Evolutionary conservation across 495 filamentous ascomycete species (phyloP).

Genomic region (Hamigera avellanea): DNA sequence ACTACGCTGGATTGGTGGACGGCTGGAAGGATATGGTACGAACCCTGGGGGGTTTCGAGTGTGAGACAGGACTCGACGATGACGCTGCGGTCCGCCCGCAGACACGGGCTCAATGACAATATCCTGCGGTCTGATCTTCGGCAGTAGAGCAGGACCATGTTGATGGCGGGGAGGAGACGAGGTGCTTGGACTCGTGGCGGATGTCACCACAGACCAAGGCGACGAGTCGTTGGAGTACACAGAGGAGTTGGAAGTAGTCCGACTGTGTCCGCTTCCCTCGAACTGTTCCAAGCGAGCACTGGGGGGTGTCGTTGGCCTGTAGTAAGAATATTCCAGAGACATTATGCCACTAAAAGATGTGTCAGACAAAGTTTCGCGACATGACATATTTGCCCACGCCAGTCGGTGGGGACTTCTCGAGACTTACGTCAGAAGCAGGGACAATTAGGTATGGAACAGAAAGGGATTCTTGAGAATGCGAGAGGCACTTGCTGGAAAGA

Average conservation of each 20-base stretch:
- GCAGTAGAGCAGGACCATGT: constrained; percentile 70
- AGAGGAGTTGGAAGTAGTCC: constrained; percentile 35
- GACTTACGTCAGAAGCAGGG: neutral
- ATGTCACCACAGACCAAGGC: constrained; percentile 63
- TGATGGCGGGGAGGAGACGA: constrained; percentile 62
- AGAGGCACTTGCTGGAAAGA: constrained; percentile 4
- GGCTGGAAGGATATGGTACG: constrained; percentile 25
- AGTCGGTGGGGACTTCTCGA: too few species aligned
- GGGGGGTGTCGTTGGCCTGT: constrained; percentile 37
- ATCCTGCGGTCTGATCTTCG: constrained; percentile 80
- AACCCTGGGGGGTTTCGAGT: constrained; percentile 40
- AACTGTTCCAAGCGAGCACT: constrained; percentile 19
- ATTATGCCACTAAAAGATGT: constrained; percentile 17
- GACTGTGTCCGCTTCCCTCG: constrained; percentile 26
- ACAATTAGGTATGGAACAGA: constrained; percentile 1
- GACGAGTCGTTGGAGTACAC: constrained; percentile 59
- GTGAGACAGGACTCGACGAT: constrained; percentile 45
- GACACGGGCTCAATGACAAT: constrained; percentile 52
- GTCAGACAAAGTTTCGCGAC: too few species aligned
- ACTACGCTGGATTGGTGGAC: constrained; percentile 42
- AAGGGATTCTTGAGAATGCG: neutral
- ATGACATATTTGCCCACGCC: too few species aligned
- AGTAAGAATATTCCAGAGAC: constrained; percentile 33
- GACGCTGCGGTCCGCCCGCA: constrained; percentile 28
- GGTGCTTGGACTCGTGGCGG: constrained; percentile 56